Conservation (phyloP, 345 rosid species). For the Pugionium cornutum region DNA sequence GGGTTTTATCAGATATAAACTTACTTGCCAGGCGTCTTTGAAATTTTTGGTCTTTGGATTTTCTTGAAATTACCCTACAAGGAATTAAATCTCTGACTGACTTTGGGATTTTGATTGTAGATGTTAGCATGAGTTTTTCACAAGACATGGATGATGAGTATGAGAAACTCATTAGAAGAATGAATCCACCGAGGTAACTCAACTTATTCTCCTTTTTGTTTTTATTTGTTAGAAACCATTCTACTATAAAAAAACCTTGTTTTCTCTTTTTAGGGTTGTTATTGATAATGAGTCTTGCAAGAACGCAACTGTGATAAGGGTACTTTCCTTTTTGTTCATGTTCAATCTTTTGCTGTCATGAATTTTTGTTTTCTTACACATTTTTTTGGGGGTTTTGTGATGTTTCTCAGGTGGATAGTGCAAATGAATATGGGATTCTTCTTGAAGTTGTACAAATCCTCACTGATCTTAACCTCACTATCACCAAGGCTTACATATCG, state of each 20-base stretch:
- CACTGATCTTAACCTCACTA: conserved; percentile 84
- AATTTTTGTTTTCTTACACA: conserved; percentile 1
- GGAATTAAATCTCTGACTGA: conserved; percentile 2
- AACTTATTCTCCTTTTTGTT: background rate
- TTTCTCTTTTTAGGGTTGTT: conserved; percentile 61
- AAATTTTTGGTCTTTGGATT: conserved; percentile 25
- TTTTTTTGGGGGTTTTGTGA: conserved; percentile 20
- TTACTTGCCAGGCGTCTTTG: background rate
- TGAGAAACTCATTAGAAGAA: conserved; percentile 80
- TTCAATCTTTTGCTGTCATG: conserved; percentile 4
- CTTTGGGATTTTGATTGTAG: conserved; percentile 40
- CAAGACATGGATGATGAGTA: conserved; percentile 79
- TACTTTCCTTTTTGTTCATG: conserved; percentile 35
- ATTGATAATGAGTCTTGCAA: conserved; percentile 91
- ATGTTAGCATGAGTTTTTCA: conserved; percentile 67
- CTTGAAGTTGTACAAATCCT: conserved; percentile 96
- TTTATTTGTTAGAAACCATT: background rate
- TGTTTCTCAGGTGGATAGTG: conserved; percentile 79
- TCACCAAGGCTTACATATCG: conserved; percentile 84
- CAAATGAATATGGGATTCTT: conserved; percentile 88
- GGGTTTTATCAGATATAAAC: conserved; percentile 16
- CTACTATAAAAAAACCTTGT: background rate
- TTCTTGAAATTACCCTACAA: conserved; percentile 18
- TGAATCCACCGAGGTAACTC: conserved; percentile 89
- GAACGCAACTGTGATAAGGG: conserved; percentile 85